Conservation (phyloP, 495 filamentous ascomycete species). For the Hypoxylon crocopeplum region DNA sequence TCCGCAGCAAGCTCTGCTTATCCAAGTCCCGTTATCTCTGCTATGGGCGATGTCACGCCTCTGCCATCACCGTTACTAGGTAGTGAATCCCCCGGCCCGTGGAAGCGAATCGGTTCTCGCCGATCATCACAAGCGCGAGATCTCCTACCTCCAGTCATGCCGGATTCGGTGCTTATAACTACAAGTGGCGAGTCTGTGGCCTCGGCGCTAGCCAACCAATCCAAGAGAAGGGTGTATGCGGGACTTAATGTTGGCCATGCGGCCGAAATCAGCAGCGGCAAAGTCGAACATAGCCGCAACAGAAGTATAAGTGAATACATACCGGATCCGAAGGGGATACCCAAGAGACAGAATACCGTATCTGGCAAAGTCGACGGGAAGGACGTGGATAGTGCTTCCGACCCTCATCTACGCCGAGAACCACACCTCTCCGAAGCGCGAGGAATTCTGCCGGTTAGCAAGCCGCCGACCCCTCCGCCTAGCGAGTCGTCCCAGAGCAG, state of each 20-base stretch:
- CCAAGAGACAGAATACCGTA: conserved; percentile 76
- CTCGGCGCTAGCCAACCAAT: conserved; percentile 53
- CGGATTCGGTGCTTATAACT: conserved; percentile 52
- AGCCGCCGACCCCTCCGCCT: conserved; percentile 77
- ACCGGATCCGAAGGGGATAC: conserved; percentile 70
- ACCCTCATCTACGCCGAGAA: conserved; percentile 73
- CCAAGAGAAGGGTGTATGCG: conserved; percentile 60
- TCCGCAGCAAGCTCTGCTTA: conserved; percentile 54
- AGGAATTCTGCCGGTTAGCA: conserved; percentile 66
- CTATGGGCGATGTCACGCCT: conserved; percentile 90
- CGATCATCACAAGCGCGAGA: conserved; percentile 47
- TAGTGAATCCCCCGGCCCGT: conserved; percentile 74
- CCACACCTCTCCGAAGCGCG: conserved; percentile 78
- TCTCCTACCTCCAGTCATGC: conserved; percentile 44
- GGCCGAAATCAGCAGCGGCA: conserved; percentile 38
- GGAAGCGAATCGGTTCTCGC: conserved; percentile 60
- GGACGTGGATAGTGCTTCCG: conserved; percentile 49
- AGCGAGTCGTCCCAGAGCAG: conserved; percentile 63
- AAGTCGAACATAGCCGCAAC: conserved; percentile 63
- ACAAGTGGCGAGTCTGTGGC: conserved; percentile 60
- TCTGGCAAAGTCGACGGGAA: conserved; percentile 56
- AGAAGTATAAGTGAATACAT: conserved; percentile 88
- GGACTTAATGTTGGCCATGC: conserved; percentile 45
- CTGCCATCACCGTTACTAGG: conserved; percentile 85
- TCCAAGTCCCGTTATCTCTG: conserved; percentile 71